Evolutionary conservation across 495 filamentous ascomycete species (phyloP), one percentile per base, ranked within the genome.

Genomic region (Physcia stellaris): DNA sequence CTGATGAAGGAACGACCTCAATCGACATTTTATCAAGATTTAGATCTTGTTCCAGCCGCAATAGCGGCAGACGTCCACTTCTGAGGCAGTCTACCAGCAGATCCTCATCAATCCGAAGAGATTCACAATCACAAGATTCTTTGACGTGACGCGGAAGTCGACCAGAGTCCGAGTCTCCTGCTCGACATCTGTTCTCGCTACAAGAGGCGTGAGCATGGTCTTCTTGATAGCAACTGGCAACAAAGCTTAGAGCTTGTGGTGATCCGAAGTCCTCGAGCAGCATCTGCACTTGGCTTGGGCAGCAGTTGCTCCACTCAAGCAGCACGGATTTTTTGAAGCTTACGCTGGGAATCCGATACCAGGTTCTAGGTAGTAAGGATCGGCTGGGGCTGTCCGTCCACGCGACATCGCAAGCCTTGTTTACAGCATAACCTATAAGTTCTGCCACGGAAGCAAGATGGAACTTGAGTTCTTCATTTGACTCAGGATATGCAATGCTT

Each of bases 361-460:
- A 41, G 10, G 10, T 0, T 16, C 22, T 0, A 16, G 39, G 39
- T 24, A 41, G 10, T 10, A 35, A 9, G 9, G 18, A 24, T 9
- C 29, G 30, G 2, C 5, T 2, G 26, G 30, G 19, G 26, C 4
- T 1, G 15, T 41, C 30, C 9, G 28, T 35, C 39, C 39, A 41
- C 26, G 39, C 39, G 0, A 41, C 39, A 35, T 41, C 16, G 20
- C 39, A 41, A 19, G 39, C 39, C 9, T 41, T 41, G 18, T 15
- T 41, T 23, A 22, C 17, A 32, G 39, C 39, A 24, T 35, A 41
- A 33, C 30, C 39, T 11, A 41, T 1, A 15, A 35, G 1, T 35
- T 41, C 39, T 26, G 39, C 27, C 16, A 41, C 39, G 34, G 39
- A 41, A 35, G 39, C 39, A 41, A 41, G 29, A 41, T 41, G 39